phyloP scores from a whole-genome alignment of 225 moss, liverwort and hornwort species.

The Climacium dendroides region DNA sequence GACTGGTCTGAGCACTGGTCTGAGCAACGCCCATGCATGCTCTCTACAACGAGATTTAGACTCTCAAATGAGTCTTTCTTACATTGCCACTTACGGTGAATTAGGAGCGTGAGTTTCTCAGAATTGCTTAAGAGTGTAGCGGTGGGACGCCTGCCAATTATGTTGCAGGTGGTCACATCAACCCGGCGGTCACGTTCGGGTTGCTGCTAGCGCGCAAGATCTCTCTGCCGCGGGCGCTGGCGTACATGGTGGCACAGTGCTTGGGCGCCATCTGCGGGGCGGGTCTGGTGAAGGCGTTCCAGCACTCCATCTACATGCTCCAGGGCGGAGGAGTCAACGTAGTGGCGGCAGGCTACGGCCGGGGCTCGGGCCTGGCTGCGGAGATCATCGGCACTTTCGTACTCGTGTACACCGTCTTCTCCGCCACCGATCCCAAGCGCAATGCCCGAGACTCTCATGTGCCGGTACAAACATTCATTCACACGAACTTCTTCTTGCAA shows the following conservation, averaged over 20 bases:
- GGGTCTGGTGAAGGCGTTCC: slow-evolving; percentile 37
- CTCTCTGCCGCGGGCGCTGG: slow-evolving; percentile 19
- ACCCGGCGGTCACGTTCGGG: slow-evolving; percentile 37
- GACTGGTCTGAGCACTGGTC: background rate
- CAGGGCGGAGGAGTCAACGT: slow-evolving; percentile 17
- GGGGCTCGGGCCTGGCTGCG: slow-evolving; percentile 19
- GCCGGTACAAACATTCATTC: background rate
- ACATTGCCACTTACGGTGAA: background rate
- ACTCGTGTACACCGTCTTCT: slow-evolving; percentile 38
- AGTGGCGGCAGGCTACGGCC: background rate
- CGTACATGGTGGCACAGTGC: slow-evolving; percentile 39
- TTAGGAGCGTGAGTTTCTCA: background rate
- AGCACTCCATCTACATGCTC: slow-evolving; percentile 3
- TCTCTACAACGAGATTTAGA: no score
- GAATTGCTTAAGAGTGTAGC: background rate
- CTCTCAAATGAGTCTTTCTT: background rate
- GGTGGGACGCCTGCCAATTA: background rate
- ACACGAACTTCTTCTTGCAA: background rate
- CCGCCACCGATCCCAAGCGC: slow-evolving; percentile 46
- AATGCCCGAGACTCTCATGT: slow-evolving; percentile 43
- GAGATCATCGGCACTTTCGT: slow-evolving; percentile 37
- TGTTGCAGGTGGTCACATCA: slow-evolving; percentile 29
- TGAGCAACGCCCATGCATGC: background rate
- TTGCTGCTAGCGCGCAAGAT: slow-evolving; percentile 31
- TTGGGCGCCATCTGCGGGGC: slow-evolving; percentile 37